phyloP scores from a whole-genome alignment of 2,329 filamentous ascomycete species.

The Truncatella angustata region DNA sequence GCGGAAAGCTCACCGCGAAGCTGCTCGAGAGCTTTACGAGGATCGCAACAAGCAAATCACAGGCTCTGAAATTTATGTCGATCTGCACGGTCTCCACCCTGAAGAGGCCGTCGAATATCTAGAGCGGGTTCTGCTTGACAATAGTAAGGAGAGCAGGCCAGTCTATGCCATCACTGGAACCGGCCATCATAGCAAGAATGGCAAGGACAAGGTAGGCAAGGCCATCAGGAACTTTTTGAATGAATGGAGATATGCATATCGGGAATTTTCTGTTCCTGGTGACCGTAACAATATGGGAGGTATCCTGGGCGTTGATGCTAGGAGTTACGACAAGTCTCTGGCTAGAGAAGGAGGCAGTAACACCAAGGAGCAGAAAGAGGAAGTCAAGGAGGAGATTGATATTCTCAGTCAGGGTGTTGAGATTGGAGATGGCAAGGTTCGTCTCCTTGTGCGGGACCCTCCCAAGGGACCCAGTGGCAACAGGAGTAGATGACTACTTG shows the following conservation, averaged over 20 bases:
- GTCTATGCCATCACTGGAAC: conserved; percentile 97
- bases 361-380: conserved; percentile 34
- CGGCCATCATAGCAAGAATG: conserved; percentile 96
- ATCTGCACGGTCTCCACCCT: conserved; percentile 96
- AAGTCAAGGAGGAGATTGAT: conserved; percentile 45
- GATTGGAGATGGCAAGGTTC: conserved; percentile 66
- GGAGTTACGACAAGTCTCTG: conserved; percentile 65
- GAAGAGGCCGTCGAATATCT: conserved; percentile 96
- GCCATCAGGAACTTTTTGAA: conserved; percentile 87
- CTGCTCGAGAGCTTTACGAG: conserved; percentile 87
- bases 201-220: conserved; percentile 97
- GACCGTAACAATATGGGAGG: conserved; percentile 82
- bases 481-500: conserved; percentile 36
- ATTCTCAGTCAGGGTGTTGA: conserved; percentile 65
- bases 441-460: conserved; percentile 60
- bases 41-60: conserved; percentile 76
- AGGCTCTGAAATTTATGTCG: conserved; percentile 80
- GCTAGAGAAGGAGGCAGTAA: conserved; percentile 42
- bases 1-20: conserved; percentile 94
- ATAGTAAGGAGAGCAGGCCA: conserved; percentile 68
- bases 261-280: conserved; percentile 95
- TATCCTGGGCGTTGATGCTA: conserved; percentile 65
- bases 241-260: conserved; percentile 93
- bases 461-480: conserved; percentile 54
- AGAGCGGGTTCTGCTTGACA: conserved; percentile 81